A percentile compares a stretch with the other conserved stretches of the same genome.
These are phyloP conservation scores for Ophiostoma sp. DNA, from an alignment of 2,329 filamentous ascomycete genomes.

Conservation along the genomic window DNA sequence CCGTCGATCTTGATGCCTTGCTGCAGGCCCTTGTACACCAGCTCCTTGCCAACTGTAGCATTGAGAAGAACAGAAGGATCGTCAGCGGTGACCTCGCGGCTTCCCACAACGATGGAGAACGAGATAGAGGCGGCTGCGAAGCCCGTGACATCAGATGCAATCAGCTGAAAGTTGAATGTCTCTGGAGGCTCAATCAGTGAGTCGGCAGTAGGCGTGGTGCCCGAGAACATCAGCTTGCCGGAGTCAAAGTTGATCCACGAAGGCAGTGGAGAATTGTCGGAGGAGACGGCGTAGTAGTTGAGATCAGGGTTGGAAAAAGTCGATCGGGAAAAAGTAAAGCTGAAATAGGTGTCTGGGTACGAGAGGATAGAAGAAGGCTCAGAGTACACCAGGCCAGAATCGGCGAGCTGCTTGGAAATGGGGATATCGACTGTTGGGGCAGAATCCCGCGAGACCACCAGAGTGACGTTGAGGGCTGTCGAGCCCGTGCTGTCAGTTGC, in stretches of 20 bases:
- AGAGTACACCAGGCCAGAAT: constrained; percentile 52
- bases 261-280: constrained; percentile 74
- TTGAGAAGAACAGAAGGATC: constrained; percentile 53
- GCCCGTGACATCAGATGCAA: constrained; percentile 74
- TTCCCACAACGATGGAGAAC: constrained; percentile 68
- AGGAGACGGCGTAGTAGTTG: constrained; percentile 71
- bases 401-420: constrained; percentile 52
- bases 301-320: constrained; percentile 59
- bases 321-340: constrained; percentile 47
- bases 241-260: constrained; percentile 77
- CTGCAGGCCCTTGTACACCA: constrained; percentile 50
- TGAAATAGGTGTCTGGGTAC: constrained; percentile 49
- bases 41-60: constrained; percentile 45
- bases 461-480: constrained; percentile 57
- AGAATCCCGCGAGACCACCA: constrained; percentile 60
- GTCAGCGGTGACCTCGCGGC: constrained; percentile 61
- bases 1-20: constrained; percentile 55
- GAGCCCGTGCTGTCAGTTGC: constrained; percentile 63
- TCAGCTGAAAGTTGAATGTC: constrained; percentile 63
- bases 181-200: constrained; percentile 63
- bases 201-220: constrained; percentile 60
- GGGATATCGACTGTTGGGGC: constrained; percentile 52
- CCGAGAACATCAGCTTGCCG: constrained; percentile 59
- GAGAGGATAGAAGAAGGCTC: constrained; percentile 54
- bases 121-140: constrained; percentile 61